phyloP scores from a whole-genome alignment of 768 basidiomycete species.

The Nidularia sp. region DNA sequence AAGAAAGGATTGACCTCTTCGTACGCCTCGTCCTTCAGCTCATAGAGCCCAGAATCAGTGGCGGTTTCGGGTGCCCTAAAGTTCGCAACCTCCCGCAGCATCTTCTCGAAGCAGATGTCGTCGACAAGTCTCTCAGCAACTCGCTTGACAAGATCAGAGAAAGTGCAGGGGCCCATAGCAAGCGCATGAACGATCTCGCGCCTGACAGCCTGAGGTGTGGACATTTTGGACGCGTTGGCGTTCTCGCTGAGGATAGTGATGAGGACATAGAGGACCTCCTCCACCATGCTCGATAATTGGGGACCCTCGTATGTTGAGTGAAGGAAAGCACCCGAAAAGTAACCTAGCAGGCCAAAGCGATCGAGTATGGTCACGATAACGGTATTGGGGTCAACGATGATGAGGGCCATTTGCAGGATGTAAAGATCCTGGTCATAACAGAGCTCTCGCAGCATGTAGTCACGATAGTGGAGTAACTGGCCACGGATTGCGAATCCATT shows the following conservation, averaged over 20 bases:
- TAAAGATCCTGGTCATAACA: conserved; percentile 95
- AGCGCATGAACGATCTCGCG: conserved; percentile 90
- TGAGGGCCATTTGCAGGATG: conserved; percentile 81
- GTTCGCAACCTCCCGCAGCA: conserved; percentile 73
- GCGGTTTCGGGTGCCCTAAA: conserved; percentile 80
- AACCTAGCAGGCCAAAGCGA: conserved; percentile 77
- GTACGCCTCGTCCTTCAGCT: conserved; percentile 77
- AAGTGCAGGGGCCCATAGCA: conserved; percentile 82
- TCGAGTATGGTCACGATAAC: conserved; percentile 87
- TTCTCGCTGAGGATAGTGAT: conserved; percentile 85
- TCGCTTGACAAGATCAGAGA: conserved; percentile 87
- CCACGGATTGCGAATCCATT: conserved; percentile 96
- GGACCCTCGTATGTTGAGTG: conserved; percentile 62
- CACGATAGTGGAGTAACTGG: conserved; percentile 92
- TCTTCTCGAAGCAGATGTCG: conserved; percentile 74
- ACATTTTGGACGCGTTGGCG: conserved; percentile 66
- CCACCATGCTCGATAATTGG: conserved; percentile 82
- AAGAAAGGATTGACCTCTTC: conserved; percentile 95
- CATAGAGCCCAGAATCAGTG: conserved; percentile 81
- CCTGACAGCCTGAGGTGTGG: conserved; percentile 59
- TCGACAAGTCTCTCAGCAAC: conserved; percentile 89
- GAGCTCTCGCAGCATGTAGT: conserved; percentile 91
- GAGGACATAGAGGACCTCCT: conserved; percentile 85
- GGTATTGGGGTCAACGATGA: conserved; percentile 71
- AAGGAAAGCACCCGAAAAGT: conserved; percentile 69